Evolutionary conservation across 495 filamentous ascomycete species (phyloP).

Genomic region (Trichoderma orchidacearum): DNA sequence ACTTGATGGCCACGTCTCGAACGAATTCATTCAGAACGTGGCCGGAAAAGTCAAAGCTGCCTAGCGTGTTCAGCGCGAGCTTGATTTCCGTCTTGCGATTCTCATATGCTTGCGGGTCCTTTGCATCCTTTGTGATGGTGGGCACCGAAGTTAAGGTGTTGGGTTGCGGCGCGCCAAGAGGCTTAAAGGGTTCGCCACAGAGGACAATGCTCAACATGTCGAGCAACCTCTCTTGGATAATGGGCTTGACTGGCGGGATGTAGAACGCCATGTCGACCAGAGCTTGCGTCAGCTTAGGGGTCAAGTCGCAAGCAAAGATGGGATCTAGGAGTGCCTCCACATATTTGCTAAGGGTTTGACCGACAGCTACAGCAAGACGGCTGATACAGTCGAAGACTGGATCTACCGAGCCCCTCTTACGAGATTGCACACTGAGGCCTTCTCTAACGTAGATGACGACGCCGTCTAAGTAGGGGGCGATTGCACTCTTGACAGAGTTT

Average conservation of each 20-base stretch:
- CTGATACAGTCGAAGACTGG: slow-evolving; percentile 98
- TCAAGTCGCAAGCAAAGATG: slow-evolving; percentile 92
- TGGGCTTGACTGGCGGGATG: slow-evolving; percentile 83
- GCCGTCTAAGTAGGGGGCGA: slow-evolving; percentile 87
- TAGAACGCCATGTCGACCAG: slow-evolving; percentile 98
- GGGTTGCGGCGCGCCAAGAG: slow-evolving; percentile 66
- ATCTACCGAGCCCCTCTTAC: slow-evolving; percentile 64
- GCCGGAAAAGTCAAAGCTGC: slow-evolving; percentile 91
- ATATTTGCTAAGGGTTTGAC: slow-evolving; percentile 92
- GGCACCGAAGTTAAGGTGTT: slow-evolving; percentile 56
- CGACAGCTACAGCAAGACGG: slow-evolving; percentile 85
- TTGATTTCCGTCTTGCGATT: slow-evolving; percentile 82
- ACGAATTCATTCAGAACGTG: slow-evolving; percentile 97
- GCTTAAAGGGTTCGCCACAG: slow-evolving; percentile 79
- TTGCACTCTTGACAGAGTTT: slow-evolving; percentile 84
- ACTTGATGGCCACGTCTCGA: slow-evolving; percentile 93
- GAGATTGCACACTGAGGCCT: slow-evolving; percentile 64
- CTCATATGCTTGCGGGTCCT: slow-evolving; percentile 53
- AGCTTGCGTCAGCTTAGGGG: slow-evolving; percentile 82
- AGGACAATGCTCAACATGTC: slow-evolving; percentile 92
- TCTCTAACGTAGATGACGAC: slow-evolving; percentile 87
- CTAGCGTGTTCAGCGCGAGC: slow-evolving; percentile 79
- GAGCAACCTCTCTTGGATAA: slow-evolving; percentile 84
- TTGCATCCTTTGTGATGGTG: slow-evolving; percentile 74
- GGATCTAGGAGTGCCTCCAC: slow-evolving; percentile 93